Evolutionary conservation across 371 early-diverging fungal genomes (phyloP).

Genomic region (Conidiobolus incongruus): DNA sequence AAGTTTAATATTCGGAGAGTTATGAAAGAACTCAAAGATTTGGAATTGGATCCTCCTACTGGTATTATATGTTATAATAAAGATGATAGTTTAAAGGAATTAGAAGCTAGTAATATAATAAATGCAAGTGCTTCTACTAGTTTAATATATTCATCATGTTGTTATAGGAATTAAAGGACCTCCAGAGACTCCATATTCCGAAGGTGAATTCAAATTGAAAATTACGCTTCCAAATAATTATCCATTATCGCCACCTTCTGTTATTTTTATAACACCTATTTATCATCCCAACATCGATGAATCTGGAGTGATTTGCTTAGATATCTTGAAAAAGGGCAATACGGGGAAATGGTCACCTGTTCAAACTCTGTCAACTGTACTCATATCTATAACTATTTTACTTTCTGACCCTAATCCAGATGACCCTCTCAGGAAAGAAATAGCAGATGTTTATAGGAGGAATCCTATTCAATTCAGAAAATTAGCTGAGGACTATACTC

Average conservation of each 20-base stretch:
- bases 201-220: background rate
- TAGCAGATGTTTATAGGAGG: conserved; percentile 10
- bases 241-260: conserved; percentile 97
- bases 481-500: conserved; percentile 9
- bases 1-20: no score
- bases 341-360: conserved; percentile 11
- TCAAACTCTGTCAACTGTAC: conserved; percentile 8
- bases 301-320: conserved; percentile 88
- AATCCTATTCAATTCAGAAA: conserved; percentile 7
- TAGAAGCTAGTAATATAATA: no score
- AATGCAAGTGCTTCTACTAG: no score
- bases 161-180: conserved; percentile 2
- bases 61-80: no score
- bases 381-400: conserved; percentile 8
- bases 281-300: conserved; percentile 99
- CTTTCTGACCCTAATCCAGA: conserved; percentile 12
- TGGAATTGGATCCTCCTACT: no score
- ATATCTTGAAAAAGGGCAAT: conserved; percentile 17
- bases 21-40: no score
- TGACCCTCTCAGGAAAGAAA: conserved; percentile 10
- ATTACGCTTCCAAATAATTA: conserved; percentile 11
- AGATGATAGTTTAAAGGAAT: no score
- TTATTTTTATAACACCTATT: conserved; percentile 94
- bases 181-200: conserved; percentile 2
- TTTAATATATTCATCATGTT: no score